These are phyloP conservation scores for Fremontodendron californicum DNA, from an alignment of 345 rosid species.

Conservation along the genomic window DNA sequence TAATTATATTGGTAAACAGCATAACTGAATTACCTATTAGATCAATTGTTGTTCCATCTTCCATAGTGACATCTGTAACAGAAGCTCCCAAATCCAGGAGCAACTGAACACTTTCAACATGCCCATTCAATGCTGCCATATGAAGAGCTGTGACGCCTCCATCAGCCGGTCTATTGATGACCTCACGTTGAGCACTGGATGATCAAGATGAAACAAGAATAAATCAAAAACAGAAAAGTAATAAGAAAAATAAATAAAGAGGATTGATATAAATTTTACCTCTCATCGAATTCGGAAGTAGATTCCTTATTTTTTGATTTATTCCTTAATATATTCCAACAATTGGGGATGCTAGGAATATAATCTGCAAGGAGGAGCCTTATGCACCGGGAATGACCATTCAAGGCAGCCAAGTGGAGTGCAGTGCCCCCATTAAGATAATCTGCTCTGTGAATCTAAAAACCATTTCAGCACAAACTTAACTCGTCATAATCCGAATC, in stretches of 20 bases:
- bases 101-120: constrained; percentile 71
- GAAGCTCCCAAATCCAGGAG: constrained; percentile 92
- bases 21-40: constrained; percentile 56
- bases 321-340: constrained; percentile 47
- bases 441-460: constrained; percentile 85
- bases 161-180: constrained; percentile 82
- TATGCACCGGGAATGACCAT: constrained; percentile 82
- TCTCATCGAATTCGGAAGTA: constrained; percentile 49
- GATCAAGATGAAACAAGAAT: constrained; percentile 17
- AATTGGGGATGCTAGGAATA: constrained; percentile 64
- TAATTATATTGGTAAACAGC: neutral
- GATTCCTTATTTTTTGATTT: constrained; percentile 32
- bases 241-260: neutral
- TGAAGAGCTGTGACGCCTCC: constrained; percentile 95
- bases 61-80: constrained; percentile 63
- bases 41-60: constrained; percentile 93
- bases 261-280: constrained; percentile 30
- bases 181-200: constrained; percentile 54
- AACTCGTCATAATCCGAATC: constrained; percentile 16
- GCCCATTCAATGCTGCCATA: constrained; percentile 92
- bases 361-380: constrained; percentile 88
- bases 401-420: constrained; percentile 86
- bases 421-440: constrained; percentile 96
- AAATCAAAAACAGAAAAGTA: constrained; percentile 4
- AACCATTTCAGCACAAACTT: constrained; percentile 16